Evolutionary conservation across 2,329 filamentous ascomycete species (phyloP), one percentile per base, ranked within the genome.

Genomic region (Fusarium sacchari): DNA sequence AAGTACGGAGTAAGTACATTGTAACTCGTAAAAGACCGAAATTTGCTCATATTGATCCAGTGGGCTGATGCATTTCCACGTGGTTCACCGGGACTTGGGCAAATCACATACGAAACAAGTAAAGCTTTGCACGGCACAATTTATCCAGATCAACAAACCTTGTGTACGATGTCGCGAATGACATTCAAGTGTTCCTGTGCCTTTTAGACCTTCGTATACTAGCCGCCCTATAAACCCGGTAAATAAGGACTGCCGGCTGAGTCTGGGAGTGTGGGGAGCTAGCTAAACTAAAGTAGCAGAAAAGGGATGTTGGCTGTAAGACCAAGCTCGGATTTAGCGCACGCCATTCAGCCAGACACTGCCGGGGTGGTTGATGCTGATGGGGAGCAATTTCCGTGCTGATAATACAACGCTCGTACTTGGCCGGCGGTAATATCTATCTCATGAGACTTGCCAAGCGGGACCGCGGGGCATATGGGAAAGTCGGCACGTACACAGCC

Each of bases 401-500:
- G 66, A 55, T 70, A 57, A 53, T 69, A 65, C 15, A 52, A 39
- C 28, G 34, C 40, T 53, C 36, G 52, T 62, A 60, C 66, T 73
- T 73, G 58, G 53, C 58, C 61, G 52, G 32, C 37, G 71, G 50
- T 61, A 37, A 63, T 56, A 63, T 67, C 55, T 64, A 64, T 69
- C 52, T 67, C 62, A 52, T 66, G 66, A 64, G 57, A 72, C 58
- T 28, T 44, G 75, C 76, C 76, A 77, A 77, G 76, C 68, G 67
- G 57, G 42, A 67, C 67, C 64, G 61, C 64, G 60, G 66, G 64
- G 67, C 66, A 67, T 64, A 66, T 71, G 74, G 74, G 60, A 76
- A 75, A 75, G n/a, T 67, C 72, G 72, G 72, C 72, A 74, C 72
- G 59, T 59, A 70, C 72, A 70, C 46, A 63, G 62, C 72, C 69